phyloP scores from a whole-genome alignment of 116 monocot genomes.

The Papilionanthe hybrid region DNA sequence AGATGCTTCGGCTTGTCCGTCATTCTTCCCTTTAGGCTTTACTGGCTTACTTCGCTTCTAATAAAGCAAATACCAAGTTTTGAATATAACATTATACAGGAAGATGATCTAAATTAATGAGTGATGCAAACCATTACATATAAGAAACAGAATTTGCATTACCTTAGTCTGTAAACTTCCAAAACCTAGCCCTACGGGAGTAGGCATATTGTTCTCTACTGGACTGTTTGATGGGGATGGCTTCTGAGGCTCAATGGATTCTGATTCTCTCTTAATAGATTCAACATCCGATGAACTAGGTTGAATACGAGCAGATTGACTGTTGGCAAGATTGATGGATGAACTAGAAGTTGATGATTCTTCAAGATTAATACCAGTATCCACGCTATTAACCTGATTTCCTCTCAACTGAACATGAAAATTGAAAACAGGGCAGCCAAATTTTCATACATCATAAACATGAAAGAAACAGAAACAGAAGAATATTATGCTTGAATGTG shows the following conservation, averaged over 20 bases:
- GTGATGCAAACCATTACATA: not conserved
- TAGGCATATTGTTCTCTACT: conserved; percentile 15
- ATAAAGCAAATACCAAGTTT: not conserved
- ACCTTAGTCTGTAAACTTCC: conserved; percentile 82
- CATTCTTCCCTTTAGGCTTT: conserved; percentile 28
- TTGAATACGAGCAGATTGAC: conserved; percentile 9
- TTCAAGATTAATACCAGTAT: not conserved
- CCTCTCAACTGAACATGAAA: not conserved
- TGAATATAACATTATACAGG: not conserved
- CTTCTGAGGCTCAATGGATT: conserved; percentile 4
- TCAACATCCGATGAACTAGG: conserved; percentile 14
- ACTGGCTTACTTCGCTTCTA: conserved; percentile 47
- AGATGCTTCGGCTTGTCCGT: conserved; percentile 6
- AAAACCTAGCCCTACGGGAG: conserved; percentile 78
- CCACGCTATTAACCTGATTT: not conserved
- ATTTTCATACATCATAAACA: not conserved
- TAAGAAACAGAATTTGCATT: not conserved
- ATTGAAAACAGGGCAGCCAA: not conserved
- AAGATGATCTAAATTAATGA: not conserved
- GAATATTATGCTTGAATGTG: not conserved
- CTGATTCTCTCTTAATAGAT: conserved; percentile 8
- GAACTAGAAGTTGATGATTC: conserved; percentile 11
- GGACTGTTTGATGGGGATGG: conserved; percentile 4
- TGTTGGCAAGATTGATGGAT: not conserved
- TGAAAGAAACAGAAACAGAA: not conserved